Evolutionary conservation across 2,329 filamentous ascomycete genomes (phyloP).

Genomic region (Hymenoscyphus infarciens): DNA sequence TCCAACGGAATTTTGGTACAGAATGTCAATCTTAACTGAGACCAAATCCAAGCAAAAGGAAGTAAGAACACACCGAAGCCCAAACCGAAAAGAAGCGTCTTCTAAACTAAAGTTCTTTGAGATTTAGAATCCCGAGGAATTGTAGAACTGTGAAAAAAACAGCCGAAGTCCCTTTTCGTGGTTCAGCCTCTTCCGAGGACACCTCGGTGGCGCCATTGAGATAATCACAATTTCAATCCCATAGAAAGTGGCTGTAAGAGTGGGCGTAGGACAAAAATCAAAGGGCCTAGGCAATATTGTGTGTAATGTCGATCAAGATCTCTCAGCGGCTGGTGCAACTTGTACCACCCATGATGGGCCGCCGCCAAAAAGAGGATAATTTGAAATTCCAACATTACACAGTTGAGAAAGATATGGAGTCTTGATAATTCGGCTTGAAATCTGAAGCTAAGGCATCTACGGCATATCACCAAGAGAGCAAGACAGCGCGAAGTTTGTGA

Average conservation of each 20-base stretch:
- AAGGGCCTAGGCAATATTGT: not conserved
- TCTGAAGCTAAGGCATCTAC: too few relatives aligned
- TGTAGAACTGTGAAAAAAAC: not conserved
- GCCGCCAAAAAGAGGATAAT: not conserved
- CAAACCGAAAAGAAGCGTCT: not conserved
- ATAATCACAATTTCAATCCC: not conserved
- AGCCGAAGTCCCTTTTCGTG: not conserved
- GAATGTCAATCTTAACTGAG: not conserved
- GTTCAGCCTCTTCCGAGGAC: not conserved
- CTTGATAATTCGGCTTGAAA: too few relatives aligned
- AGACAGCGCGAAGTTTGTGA: too few relatives aligned
- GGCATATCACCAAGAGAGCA: too few relatives aligned
- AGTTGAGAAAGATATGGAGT: not conserved
- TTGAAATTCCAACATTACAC: not conserved
- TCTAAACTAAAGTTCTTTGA: not conserved
- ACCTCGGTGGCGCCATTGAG: not conserved
- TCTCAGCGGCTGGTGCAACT: not conserved
- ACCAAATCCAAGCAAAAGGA: not conserved
- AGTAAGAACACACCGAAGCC: not conserved
- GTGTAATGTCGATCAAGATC: not conserved
- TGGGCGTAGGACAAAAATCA: not conserved
- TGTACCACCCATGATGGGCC: not conserved
- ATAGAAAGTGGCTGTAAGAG: not conserved
- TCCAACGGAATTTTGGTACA: not conserved
- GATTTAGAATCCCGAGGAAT: not conserved